Base-by-base conservation (phyloP, 164 flowering plant genomes). In the Vitis rotundifolia region DNA sequence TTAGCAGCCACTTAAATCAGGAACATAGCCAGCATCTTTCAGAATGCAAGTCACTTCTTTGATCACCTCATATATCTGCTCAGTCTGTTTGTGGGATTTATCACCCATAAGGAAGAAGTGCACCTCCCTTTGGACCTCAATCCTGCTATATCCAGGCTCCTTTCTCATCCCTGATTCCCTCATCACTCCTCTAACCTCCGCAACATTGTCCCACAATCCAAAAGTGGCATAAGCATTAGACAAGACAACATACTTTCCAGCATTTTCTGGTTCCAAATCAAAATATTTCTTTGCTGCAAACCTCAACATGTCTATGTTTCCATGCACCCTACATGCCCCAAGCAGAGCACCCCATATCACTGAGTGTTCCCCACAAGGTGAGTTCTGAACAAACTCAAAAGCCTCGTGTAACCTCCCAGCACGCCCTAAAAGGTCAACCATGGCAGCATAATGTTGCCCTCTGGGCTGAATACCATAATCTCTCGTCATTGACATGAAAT, bases 111-210 rank as follows among this genome's bases (percentile, higher is more conserved):
- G 70, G 76, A 88, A 91, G 68, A 70, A 69, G 70, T 88, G 86
- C 53, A 79, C 79, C 81, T 80, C 77, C 52, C 71, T 80, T 72
- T 84, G 82, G 37, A 91, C 68, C 77, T 92, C 91, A 74, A 92
- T 83, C 85, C 88, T 84, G 76, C 97, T 91, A 79, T 85, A 87
- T 70, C 83, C 88, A 69, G 98, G 93, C 68, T 91, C 97, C 76
- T 91, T 91, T 64, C 61, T 85, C 76, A 92, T 63, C 61, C 91
- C 81, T 0, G 78, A 77, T 51, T 70, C 85, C 74, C 75, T 88
- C 94, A 91, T 84, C 59, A 44, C 68, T 11, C 85, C 83, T 80
- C 98, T 73, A 63, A 89, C 79, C 68, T 79, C 82, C 12, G 81
- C 81, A 57, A 83, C 97, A 72, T 75, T 81, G 29, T 85, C 78